phyloP scores from a whole-genome alignment of 148 eudicot genomes.

The Arctostaphylos glauca region DNA sequence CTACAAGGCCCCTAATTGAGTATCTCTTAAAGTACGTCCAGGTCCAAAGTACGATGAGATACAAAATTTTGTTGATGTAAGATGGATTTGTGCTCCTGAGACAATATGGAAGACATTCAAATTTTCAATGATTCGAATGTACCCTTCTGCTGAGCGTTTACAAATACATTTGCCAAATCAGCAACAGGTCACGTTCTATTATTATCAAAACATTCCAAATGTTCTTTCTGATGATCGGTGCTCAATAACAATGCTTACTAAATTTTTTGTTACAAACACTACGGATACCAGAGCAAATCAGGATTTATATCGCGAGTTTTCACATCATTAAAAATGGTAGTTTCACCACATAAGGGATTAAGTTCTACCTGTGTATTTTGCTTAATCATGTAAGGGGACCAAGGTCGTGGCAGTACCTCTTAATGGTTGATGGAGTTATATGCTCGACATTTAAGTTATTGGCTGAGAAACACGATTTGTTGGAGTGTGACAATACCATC shows the following conservation, averaged over 20 bases:
- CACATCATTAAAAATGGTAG: too few relatives aligned
- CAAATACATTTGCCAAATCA: not conserved
- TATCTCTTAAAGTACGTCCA: not conserved
- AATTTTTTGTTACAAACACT: too few relatives aligned
- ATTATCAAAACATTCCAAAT: not conserved
- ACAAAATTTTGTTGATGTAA: too few relatives aligned
- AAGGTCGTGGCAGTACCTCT: too few relatives aligned
- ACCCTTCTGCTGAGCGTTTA: not conserved
- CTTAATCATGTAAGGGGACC: not conserved
- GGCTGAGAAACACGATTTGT: not conserved
- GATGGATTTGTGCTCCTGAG: too few relatives aligned
- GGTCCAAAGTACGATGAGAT: not conserved
- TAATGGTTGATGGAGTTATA: too few relatives aligned
- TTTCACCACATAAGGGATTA: not conserved
- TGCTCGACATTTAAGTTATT: not conserved
- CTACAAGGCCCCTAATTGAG: not conserved
- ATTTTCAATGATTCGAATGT: too few relatives aligned
- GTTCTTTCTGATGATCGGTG: not conserved
- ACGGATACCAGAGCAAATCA: too few relatives aligned
- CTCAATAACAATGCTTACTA: too few relatives aligned
- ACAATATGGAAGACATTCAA: too few relatives aligned
- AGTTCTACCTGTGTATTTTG: not conserved
- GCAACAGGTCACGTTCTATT: not conserved
- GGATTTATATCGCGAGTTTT: too few relatives aligned
- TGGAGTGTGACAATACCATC: not conserved